Conservation (phyloP, 768 basidiomycete species). For the Tylopilus cervinicoccineus region DNA sequence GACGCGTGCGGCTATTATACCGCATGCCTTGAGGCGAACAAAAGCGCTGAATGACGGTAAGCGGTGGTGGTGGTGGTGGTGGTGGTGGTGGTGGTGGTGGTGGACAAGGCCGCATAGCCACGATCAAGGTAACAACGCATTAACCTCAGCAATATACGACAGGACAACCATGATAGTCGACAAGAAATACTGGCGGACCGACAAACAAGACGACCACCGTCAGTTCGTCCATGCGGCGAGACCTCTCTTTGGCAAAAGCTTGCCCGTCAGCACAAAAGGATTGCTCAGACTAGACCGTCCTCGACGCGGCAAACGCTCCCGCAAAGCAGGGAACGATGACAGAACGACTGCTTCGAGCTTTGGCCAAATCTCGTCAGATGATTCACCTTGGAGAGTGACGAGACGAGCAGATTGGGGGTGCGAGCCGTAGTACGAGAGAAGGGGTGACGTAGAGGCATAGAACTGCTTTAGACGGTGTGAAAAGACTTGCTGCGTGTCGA, state of each 20-base stretch:
- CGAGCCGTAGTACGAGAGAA: slow-evolving; percentile 66
- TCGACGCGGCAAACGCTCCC: slow-evolving; percentile 45
- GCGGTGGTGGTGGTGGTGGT: neutral
- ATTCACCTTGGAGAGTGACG: slow-evolving; percentile 61
- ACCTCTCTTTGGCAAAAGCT: slow-evolving; percentile 10
- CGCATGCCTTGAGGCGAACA: slow-evolving; percentile 26
- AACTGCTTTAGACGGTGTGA: slow-evolving; percentile 71
- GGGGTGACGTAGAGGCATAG: slow-evolving; percentile 75
- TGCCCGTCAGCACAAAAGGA: slow-evolving; percentile 38
- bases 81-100: neutral
- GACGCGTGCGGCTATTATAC: slow-evolving; percentile 4
- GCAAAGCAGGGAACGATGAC: slow-evolving; percentile 54
- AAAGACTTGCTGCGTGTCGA: slow-evolving; percentile 60
- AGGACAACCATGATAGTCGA: neutral
- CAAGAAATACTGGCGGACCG: slow-evolving; percentile 1
- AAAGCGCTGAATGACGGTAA: slow-evolving; percentile 1
- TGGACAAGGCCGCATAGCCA: slow-evolving; percentile 13
- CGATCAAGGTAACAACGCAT: too few relatives aligned
- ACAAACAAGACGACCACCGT: neutral
- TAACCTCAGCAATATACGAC: too few relatives aligned
- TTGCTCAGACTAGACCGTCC: slow-evolving; percentile 53
- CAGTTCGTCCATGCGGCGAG: slow-evolving; percentile 16
- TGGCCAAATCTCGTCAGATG: slow-evolving; percentile 91
- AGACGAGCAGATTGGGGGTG: slow-evolving; percentile 40
- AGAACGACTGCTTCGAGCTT: slow-evolving; percentile 62